phyloP scores from a whole-genome alignment of 176 grass and related monocot genomes.

The Microstegium vimineum region DNA sequence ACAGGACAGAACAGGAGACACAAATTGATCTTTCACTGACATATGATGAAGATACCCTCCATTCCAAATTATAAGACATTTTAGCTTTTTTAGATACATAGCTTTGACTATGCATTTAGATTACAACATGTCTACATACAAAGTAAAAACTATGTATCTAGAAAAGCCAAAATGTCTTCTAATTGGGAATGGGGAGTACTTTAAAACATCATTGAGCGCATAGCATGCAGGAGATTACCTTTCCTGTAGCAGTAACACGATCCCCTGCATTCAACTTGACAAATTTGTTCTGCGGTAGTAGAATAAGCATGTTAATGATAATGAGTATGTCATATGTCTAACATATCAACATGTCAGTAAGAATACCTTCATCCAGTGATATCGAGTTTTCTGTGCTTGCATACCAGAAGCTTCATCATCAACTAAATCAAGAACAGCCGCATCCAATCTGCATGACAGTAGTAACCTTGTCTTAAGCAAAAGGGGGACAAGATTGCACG shows the following conservation, averaged over 20 bases:
- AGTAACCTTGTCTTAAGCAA: constrained; percentile 7
- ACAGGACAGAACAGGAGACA: too few species aligned
- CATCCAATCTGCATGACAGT: constrained; percentile 67
- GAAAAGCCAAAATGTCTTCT: too few species aligned
- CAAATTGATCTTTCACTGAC: neutral
- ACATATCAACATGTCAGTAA: neutral
- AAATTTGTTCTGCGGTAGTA: constrained; percentile 72
- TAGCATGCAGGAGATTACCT: constrained; percentile 43
- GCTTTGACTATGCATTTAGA: too few species aligned
- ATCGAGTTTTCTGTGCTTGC: constrained; percentile 81
- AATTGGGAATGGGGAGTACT: neutral
- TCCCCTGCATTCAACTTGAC: constrained; percentile 88
- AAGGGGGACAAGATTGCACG: neutral
- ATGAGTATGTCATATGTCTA: constrained; percentile 26
- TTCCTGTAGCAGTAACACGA: constrained; percentile 83
- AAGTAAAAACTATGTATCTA: too few species aligned
- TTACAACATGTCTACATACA: too few species aligned
- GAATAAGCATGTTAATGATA: constrained; percentile 22
- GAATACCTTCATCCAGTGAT: constrained; percentile 93
- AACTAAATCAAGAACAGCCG: constrained; percentile 93
- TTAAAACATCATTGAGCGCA: neutral
- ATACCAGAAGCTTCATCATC: constrained; percentile 88
- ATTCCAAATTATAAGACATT: too few species aligned
- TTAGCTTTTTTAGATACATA: too few species aligned
- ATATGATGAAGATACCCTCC: neutral